Conservation (phyloP, 75 land plant genomes). For the Azolla pinnata region DNA sequence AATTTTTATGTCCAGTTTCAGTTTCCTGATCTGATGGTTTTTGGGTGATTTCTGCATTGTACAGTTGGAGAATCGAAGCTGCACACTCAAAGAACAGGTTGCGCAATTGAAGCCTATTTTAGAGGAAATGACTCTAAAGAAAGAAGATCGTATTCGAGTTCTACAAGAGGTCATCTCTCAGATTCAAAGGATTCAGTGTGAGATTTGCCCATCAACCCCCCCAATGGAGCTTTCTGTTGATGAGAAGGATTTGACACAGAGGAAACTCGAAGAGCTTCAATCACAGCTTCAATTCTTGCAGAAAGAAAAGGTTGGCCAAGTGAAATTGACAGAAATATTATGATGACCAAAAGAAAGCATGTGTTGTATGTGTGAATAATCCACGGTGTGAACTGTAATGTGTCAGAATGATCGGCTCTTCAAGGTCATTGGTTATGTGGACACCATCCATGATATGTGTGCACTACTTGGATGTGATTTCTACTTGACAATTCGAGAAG, state of each 20-base stretch:
- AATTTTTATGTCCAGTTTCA: neutral
- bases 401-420: conserved; percentile 34
- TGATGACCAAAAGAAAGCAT: no score
- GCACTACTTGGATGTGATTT: conserved; percentile 19
- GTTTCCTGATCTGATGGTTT: no score
- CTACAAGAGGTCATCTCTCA: conserved; percentile 43
- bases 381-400: neutral
- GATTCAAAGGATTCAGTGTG: conserved; percentile 31
- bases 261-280: conserved; percentile 44
- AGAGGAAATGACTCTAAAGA: conserved; percentile 34
- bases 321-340: no score
- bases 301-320: conserved; percentile 34
- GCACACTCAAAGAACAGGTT: conserved; percentile 54
- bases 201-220: conserved; percentile 17
- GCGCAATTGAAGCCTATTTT: conserved; percentile 33
- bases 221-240: conserved; percentile 1
- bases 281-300: conserved; percentile 36
- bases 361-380: no score
- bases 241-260: conserved; percentile 41
- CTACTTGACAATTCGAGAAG: conserved; percentile 19
- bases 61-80: conserved; percentile 33
- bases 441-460: conserved; percentile 22
- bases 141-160: conserved; percentile 33
- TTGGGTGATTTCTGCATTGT: no score
- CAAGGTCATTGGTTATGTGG: conserved; percentile 22